Conservation (phyloP, 2,329 filamentous ascomycete genomes). For the Alternaria conjuncta region DNA sequence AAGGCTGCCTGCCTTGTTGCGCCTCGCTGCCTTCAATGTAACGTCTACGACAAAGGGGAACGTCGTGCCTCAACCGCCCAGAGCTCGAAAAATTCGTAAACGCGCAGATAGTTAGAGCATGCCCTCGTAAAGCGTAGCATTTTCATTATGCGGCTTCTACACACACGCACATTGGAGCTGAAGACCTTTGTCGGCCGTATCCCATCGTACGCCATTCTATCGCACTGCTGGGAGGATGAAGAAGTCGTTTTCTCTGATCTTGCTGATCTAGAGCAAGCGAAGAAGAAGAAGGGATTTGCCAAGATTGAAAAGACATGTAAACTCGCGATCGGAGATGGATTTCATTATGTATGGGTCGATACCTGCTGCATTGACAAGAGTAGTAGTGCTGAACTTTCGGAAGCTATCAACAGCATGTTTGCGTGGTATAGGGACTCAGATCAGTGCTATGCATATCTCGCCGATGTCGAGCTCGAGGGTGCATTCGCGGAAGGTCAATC, state of each 20-base stretch:
- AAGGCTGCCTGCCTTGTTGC: no score
- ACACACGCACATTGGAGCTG: constrained; percentile 8
- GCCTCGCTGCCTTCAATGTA: no score
- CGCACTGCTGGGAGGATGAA: constrained; percentile 24
- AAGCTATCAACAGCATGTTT: constrained; percentile 27
- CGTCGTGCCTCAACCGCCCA: neutral
- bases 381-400: constrained; percentile 19
- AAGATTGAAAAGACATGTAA: constrained; percentile 26
- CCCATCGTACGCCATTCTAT: constrained; percentile 24
- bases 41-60: neutral
- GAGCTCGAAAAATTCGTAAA: no score
- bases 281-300: constrained; percentile 13
- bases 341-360: constrained; percentile 21
- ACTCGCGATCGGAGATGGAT: constrained; percentile 9
- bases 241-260: constrained; percentile 23
- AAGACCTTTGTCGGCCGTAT: constrained; percentile 11
- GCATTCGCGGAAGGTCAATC: neutral
- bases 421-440: constrained; percentile 18
- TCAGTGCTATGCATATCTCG: constrained; percentile 24
- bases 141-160: constrained; percentile 9
- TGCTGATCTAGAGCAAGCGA: constrained; percentile 5
- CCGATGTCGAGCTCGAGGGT: neutral
- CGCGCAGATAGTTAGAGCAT: neutral
- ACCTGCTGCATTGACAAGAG: constrained; percentile 33
- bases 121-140: fast-evolving